phyloP scores from a whole-genome alignment of 73 alveolate genomes.

The Tetrahymena thermophila region DNA sequence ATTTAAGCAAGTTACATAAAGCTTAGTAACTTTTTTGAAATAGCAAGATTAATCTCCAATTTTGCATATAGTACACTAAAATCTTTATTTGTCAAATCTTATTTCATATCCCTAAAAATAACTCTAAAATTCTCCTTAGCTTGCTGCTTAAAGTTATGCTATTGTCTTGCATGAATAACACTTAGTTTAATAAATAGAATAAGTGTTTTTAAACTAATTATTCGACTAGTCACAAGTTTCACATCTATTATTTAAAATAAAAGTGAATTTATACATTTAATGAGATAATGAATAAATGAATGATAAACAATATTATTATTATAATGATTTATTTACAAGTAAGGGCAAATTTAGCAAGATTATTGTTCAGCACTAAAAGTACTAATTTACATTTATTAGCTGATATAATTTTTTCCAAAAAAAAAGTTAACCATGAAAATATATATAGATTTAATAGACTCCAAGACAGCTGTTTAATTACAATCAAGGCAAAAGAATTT shows the following conservation, averaged over 20 bases:
- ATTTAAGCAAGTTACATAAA: neutral
- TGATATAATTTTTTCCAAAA: neutral
- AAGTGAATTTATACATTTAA: too few relatives aligned
- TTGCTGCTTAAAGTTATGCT: neutral
- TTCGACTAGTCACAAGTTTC: neutral
- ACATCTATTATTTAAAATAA: neutral
- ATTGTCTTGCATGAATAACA: neutral
- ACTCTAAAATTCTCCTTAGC: neutral
- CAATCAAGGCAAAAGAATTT: neutral
- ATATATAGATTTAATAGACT: neutral
- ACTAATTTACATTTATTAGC: neutral
- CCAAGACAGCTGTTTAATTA: neutral
- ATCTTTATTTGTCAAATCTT: neutral
- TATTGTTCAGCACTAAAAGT: neutral
- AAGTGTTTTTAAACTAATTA: neutral
- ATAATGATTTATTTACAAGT: neutral
- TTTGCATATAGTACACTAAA: neutral
- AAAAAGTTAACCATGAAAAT: neutral
- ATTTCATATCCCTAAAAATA: neutral
- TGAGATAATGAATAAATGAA: too few relatives aligned
- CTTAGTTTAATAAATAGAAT: neutral
- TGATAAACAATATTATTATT: neutral
- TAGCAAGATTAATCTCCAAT: neutral
- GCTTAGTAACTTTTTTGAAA: neutral
- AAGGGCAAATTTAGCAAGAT: neutral